Conservation (phyloP, 768 basidiomycete species). For the Lentinula aciculospora region DNA sequence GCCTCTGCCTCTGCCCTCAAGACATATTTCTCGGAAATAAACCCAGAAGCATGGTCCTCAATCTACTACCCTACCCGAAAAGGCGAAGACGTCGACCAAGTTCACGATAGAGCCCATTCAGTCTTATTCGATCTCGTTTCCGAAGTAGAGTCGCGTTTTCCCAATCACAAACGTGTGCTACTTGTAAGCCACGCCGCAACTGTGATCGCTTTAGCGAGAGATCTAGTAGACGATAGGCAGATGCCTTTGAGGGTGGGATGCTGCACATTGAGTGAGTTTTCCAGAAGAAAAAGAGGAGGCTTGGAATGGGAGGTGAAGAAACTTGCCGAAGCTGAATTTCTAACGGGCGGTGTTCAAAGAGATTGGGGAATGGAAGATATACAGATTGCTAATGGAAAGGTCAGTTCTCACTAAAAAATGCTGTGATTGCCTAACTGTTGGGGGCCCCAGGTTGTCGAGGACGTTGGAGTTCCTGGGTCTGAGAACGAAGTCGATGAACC, state of each 20-base stretch:
- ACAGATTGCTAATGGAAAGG: constrained; percentile 54
- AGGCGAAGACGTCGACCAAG: constrained; percentile 60
- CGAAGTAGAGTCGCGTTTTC: constrained; percentile 40
- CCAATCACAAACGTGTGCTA: constrained; percentile 46
- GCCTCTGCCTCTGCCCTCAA: constrained; percentile 47
- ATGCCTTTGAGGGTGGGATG: constrained; percentile 65
- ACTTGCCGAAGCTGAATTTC: constrained; percentile 53
- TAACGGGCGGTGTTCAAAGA: constrained; percentile 52
- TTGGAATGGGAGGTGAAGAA: constrained; percentile 37
- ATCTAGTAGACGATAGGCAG: constrained; percentile 46
- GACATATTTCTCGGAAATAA: constrained; percentile 53
- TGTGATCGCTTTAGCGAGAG: constrained; percentile 57
- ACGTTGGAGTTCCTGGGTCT: constrained; percentile 64
- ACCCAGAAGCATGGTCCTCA: constrained; percentile 52
- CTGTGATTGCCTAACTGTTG: background rate
- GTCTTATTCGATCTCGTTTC: constrained; percentile 48
- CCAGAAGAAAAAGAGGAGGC: constrained; percentile 21
- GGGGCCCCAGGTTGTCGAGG: constrained; percentile 53
- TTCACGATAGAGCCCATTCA: constrained; percentile 55
- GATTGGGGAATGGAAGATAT: constrained; percentile 85
- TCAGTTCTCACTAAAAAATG: constrained; percentile 15
- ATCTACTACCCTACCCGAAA: constrained; percentile 66
- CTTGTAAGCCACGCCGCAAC: constrained; percentile 77
- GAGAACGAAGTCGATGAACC: constrained; percentile 53
- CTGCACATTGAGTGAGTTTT: constrained; percentile 62